Conservation (phyloP, 75 land plant genomes). For the Ceratopteris richardii region DNA sequence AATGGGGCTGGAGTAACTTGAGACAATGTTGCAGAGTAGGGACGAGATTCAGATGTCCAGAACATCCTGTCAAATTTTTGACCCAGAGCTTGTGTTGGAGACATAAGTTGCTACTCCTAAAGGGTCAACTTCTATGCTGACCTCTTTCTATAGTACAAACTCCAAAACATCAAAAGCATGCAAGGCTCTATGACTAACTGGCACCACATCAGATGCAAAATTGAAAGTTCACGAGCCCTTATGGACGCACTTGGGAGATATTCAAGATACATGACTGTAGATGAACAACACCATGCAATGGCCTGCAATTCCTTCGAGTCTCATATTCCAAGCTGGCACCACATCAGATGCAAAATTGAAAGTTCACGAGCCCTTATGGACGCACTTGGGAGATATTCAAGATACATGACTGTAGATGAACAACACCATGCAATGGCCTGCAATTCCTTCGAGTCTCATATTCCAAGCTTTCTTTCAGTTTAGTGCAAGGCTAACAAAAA, state of each 20-base stretch:
- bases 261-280: no score
- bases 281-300: no score
- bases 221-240: no score
- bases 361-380: slow-evolving; percentile 13
- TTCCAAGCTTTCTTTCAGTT: slow-evolving; percentile 96
- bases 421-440: slow-evolving; percentile 73
- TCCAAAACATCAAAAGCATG: slow-evolving; percentile 13
- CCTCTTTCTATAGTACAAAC: slow-evolving; percentile 63
- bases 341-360: slow-evolving; percentile 7
- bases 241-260: no score
- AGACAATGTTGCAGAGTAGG: no score
- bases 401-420: slow-evolving; percentile 44
- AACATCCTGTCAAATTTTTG: no score
- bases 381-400: slow-evolving; percentile 23
- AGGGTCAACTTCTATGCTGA: slow-evolving; percentile 83
- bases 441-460: slow-evolving; percentile 47
- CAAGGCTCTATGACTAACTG: background rate
- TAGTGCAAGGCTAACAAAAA: slow-evolving; percentile 81
- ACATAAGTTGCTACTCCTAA: slow-evolving; percentile 50
- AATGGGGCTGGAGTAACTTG: no score
- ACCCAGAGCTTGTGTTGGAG: slow-evolving; percentile 12
- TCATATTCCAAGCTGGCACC: no score
- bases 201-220: no score
- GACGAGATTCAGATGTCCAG: no score
- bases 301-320: no score